Conservation (phyloP, 2,329 filamentous ascomycete genomes). For the Colletotrichum cordylinicola region DNA sequence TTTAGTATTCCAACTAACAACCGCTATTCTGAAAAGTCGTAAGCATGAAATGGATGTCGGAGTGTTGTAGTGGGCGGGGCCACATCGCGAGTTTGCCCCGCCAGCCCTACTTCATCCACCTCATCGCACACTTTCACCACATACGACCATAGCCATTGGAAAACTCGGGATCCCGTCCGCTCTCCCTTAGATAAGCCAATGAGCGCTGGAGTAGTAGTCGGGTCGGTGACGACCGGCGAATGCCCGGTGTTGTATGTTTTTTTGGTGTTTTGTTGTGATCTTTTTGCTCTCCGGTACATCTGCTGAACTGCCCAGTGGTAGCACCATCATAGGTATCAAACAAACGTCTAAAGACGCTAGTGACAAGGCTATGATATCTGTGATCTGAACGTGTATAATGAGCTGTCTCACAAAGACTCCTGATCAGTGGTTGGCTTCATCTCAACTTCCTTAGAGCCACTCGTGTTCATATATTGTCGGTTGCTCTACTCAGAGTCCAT, state of each 20-base stretch:
- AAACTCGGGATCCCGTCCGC: not conserved
- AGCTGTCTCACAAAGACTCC: not conserved
- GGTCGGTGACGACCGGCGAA: not conserved
- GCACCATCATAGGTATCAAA: not conserved
- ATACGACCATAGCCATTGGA: not conserved
- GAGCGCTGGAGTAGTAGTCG: not conserved
- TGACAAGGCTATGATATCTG: fast-evolving
- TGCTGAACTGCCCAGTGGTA: not conserved
- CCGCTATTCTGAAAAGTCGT: fast-evolving
- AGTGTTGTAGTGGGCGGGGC: not conserved
- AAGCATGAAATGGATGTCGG: not conserved
- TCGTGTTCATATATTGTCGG: not conserved
- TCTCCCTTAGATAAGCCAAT: not conserved
- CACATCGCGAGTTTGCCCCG: not conserved
- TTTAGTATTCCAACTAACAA: fast-evolving
- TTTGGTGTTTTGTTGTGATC: not conserved
- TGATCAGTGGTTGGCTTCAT: not conserved
- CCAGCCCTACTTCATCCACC: not conserved
- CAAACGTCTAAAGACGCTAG: fast-evolving
- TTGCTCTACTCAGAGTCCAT: not conserved
- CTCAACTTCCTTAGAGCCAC: not conserved
- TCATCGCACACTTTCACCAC: not conserved
- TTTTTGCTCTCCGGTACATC: not conserved
- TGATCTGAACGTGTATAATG: not conserved
- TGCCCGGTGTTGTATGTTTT: not conserved